These are phyloP conservation scores for Cercospora beticola DNA, from an alignment of 2,329 filamentous ascomycete species.

Conservation along the genomic window DNA sequence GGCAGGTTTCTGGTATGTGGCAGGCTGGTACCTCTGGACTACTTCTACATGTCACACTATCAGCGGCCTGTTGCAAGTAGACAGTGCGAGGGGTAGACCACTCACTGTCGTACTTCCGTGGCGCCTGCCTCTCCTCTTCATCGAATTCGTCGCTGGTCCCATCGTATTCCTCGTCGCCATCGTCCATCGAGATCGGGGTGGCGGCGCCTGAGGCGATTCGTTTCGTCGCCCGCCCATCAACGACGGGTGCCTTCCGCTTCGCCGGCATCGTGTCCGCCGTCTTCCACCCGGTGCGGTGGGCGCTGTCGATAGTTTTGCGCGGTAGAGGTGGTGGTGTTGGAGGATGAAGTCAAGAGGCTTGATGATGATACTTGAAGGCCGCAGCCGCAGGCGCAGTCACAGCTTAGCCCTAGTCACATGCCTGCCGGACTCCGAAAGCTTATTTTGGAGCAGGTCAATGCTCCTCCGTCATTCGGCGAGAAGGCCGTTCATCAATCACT, in stretches of 20 bases:
- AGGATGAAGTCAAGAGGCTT: neutral
- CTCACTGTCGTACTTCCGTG: constrained; percentile 45
- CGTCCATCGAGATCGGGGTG: constrained; percentile 51
- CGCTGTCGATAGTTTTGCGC: neutral
- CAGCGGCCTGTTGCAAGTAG: constrained; percentile 24
- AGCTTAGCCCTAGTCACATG: neutral
- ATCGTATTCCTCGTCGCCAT: constrained; percentile 61
- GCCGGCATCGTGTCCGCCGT: constrained; percentile 35
- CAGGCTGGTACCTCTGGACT: constrained; percentile 55
- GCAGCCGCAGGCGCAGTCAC: neutral
- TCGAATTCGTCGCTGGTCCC: constrained; percentile 42
- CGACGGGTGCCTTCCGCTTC: constrained; percentile 42
- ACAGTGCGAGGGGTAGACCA: constrained; percentile 18
- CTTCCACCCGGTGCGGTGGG: neutral
- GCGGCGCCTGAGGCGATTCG: constrained; percentile 42
- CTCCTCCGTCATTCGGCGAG: constrained; percentile 9
- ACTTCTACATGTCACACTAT: constrained; percentile 35
- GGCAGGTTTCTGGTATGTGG: constrained; percentile 49
- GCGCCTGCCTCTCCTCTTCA: constrained; percentile 32
- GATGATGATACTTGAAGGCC: constrained; percentile 2
- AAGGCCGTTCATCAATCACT: neutral
- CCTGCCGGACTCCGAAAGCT: constrained; percentile 6
- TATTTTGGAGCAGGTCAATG: neutral
- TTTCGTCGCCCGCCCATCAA: constrained; percentile 37
- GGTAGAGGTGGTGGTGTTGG: neutral